Evolutionary conservation across 2,329 filamentous ascomycete genomes (phyloP).

Genomic region (Cucurbitaria berberidis): DNA sequence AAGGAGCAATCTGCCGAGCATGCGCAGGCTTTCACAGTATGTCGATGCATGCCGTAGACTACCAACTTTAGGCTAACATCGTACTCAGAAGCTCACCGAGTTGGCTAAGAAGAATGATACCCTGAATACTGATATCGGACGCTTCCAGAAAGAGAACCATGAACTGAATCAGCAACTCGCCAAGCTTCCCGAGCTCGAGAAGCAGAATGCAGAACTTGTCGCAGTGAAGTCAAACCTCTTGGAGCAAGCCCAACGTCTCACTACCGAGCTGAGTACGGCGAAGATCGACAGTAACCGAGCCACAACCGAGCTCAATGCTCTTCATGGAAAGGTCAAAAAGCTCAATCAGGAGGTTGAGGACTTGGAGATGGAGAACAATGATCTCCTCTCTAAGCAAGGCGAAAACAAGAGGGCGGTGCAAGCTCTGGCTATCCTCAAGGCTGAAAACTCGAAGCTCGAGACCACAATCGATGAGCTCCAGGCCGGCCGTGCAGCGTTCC

Average conservation of each 20-base stretch:
- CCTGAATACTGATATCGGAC: constrained; percentile 15
- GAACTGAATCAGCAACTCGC: constrained; percentile 18
- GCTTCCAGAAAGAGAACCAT: constrained; percentile 19
- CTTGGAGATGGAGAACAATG: constrained; percentile 21
- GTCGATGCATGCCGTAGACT: background rate
- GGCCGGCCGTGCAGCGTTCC: constrained; percentile 1
- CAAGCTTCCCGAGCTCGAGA: constrained; percentile 23
- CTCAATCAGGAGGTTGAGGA: constrained; percentile 16
- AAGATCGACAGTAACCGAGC: constrained; percentile 6
- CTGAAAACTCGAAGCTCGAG: constrained; percentile 15
- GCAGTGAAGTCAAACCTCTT: constrained; percentile 9
- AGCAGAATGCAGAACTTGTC: constrained; percentile 7
- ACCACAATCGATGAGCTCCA: constrained; percentile 1
- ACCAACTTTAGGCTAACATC: background rate
- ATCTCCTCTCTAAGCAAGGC: constrained; percentile 13
- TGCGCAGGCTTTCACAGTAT: constrained; percentile 26
- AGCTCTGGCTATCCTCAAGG: background rate
- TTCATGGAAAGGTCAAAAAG: constrained; percentile 15
- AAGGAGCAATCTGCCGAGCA: constrained; percentile 28
- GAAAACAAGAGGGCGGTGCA: constrained; percentile 8
- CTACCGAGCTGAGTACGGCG: constrained; percentile 11
- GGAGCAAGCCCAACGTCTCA: constrained; percentile 12
- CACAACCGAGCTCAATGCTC: constrained; percentile 5
- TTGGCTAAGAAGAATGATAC: constrained; percentile 25
- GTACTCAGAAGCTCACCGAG: constrained; percentile 16